Evolutionary conservation across 2,329 filamentous ascomycete species (phyloP), one percentile per base, ranked within the genome.

Genomic region (Cytospora piceae): DNA sequence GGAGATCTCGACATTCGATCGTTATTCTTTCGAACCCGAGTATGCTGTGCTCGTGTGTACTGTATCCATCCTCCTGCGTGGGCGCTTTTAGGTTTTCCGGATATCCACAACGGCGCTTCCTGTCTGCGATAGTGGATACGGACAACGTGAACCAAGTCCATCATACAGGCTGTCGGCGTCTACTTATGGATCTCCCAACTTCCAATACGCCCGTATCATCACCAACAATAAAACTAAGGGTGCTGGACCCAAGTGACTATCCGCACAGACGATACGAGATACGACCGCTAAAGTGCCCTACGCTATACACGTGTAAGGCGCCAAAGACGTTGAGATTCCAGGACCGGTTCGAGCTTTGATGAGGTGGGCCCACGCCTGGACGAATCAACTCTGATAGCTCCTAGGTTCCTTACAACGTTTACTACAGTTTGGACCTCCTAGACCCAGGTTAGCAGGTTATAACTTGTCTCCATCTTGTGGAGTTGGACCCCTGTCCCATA

Each of bases 1-100:
- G 42, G 42, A 39, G 60, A 57, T 24, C 12, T 49, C 46, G 46
- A 63, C 53, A n/a, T 49, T 55, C 29, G 34, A 24, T 49, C 60
- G 29, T 51, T 56, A 3, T 29, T 37, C 29, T n/a, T 37, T 37
- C 39, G 39, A 63, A 51, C 53, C 60, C 42, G 52, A 24, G 49
- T 22, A 39, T 63, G 39, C 53, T 52, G 61, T 34, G 22, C 37
- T 31, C 29, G 31, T 55, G n/a, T 31, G 29, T 39, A 31, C 27
- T n/a, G 17, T 32, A 24, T 37, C 34, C 34, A 37, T n/a, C 17
- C 17, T 31, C 51, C 14, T 20, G 5, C 32, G 34, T 42, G 34
- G 4, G 12, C 2, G 22, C 22, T 15, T 54, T 52, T 54, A 22
- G 42, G 20, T 29, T 27, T 17, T 31, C 34, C 27, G 37, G 17